Evolutionary conservation across 2,329 filamentous ascomycete genomes (phyloP).

Genomic region (Fusarium xyrophilum): DNA sequence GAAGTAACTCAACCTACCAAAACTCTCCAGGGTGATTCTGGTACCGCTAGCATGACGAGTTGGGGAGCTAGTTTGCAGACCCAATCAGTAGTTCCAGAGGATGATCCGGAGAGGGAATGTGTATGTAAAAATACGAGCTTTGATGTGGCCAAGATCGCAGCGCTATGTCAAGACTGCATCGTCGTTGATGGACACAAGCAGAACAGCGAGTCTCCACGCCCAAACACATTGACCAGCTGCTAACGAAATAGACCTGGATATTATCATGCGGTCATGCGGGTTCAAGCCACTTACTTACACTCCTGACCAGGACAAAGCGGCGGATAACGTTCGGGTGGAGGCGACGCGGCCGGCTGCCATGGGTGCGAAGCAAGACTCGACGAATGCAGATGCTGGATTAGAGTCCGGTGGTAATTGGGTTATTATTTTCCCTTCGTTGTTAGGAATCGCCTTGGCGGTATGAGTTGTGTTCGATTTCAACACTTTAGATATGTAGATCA

Average conservation of each 20-base stretch:
- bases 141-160: conserved; percentile 49
- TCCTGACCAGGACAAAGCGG: conserved; percentile 43
- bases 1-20: conserved; percentile 3
- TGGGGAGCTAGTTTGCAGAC: conserved; percentile 22
- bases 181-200: conserved; percentile 41
- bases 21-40: neutral
- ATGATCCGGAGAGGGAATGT: conserved; percentile 46
- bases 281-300: conserved; percentile 44
- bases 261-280: conserved; percentile 48
- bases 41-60: conserved; percentile 2
- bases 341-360: conserved; percentile 41
- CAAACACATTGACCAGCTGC: neutral
- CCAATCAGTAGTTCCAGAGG: conserved; percentile 25
- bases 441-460: conserved; percentile 10
- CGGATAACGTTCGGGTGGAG: conserved; percentile 45
- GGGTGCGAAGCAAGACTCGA: neutral
- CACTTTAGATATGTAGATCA: conserved; percentile 3
- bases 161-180: conserved; percentile 51
- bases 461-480: neutral
- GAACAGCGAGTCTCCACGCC: conserved; percentile 41
- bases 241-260: conserved; percentile 44
- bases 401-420: neutral
- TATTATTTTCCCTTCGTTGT: conserved; percentile 4
- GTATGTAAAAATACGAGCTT: conserved; percentile 52
- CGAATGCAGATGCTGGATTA: neutral